A percentile compares a stretch with the other conserved stretches of the same genome.
Conservation (phyloP, 176 grass and related monocot species). For the Oryza meridionalis region DNA sequence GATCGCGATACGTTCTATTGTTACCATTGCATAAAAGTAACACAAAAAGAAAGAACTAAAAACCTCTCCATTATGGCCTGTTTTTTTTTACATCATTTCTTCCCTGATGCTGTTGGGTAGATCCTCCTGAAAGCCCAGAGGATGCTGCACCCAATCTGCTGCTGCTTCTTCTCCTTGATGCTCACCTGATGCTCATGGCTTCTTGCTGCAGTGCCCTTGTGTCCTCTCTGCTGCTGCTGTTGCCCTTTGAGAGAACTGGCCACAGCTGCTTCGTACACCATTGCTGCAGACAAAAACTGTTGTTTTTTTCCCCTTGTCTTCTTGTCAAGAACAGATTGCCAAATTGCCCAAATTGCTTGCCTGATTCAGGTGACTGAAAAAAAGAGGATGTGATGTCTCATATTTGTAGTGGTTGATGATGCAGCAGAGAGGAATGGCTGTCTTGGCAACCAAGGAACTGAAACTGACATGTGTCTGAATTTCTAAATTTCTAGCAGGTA, state of each 20-base stretch:
- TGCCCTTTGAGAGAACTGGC: not conserved
- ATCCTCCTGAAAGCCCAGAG: not conserved
- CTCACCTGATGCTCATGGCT: not conserved
- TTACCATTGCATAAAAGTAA: not conserved
- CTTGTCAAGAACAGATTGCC: not conserved
- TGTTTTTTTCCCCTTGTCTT: not conserved
- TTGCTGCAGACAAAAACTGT: not conserved
- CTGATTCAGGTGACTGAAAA: not conserved
- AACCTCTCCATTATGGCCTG: not conserved
- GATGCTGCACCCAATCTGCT: not conserved
- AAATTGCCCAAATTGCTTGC: not conserved
- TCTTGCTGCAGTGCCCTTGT: not conserved
- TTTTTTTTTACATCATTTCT: not conserved
- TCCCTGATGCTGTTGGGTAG: not conserved
- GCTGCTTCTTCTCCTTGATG: not conserved
- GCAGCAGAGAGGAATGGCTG: not conserved
- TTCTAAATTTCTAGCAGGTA: not conserved
- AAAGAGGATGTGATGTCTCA: too few species aligned
- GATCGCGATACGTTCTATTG: not conserved
- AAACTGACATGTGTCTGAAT: not conserved
- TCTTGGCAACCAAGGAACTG: conserved; percentile 37
- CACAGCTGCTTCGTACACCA: conserved; percentile 39
- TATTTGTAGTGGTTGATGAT: conserved; percentile 9
- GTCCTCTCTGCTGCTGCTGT: not conserved
- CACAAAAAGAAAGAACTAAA: not conserved